Base-by-base conservation (phyloP, 2,329 filamentous ascomycete genomes). In the Didymella pinodella region DNA sequence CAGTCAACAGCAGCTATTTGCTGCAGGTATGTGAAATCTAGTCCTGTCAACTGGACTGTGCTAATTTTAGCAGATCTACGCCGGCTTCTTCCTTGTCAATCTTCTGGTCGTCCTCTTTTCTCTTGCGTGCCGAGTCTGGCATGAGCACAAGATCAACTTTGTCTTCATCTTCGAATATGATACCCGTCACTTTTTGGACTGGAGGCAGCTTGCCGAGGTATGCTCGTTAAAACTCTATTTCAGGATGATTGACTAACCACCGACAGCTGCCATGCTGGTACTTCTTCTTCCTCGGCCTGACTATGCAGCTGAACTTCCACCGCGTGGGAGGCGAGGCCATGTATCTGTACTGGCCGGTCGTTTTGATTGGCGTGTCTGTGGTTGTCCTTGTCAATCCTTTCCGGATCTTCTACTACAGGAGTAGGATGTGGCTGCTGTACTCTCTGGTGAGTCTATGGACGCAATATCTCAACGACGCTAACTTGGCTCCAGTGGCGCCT, bases 121-220 rank as follows among this genome's bases (percentile, higher is more conserved):
- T 70, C 71, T 97, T 34, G 89, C 93, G 70, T 96, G 93, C 75
- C 88, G 88, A 55, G 79, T 96, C 16, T 99, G 94, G 92, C 87
- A 88, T 6, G 82, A 81, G 50, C 88, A 89, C 74, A 96, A 94
- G 77, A 91, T 99, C 78, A 99, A 99, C 75, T 98, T 98, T 75
- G 86, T 90, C 53, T 97, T 97, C 76, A 92, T 98, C 67, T 99
- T 99, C 73, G 95, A 99, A 78, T 95, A 97, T 72, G 93, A 98
- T 80, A 88, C 89, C 53, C 85, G 94, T 57, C 88, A 95, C 75
- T 87, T 89, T 64, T 81, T 98, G 28, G 92, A 98, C 76, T 99
- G 94, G 93, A 88, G 91, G 66, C 88, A 97, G 75, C 82, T 97
- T 29, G 83, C 90, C 7, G 91, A 95, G 79, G 85, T 87, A 73